Evolutionary conservation across 768 basidiomycete species (phyloP).

Genomic region (Boletus rubroflammeus): DNA sequence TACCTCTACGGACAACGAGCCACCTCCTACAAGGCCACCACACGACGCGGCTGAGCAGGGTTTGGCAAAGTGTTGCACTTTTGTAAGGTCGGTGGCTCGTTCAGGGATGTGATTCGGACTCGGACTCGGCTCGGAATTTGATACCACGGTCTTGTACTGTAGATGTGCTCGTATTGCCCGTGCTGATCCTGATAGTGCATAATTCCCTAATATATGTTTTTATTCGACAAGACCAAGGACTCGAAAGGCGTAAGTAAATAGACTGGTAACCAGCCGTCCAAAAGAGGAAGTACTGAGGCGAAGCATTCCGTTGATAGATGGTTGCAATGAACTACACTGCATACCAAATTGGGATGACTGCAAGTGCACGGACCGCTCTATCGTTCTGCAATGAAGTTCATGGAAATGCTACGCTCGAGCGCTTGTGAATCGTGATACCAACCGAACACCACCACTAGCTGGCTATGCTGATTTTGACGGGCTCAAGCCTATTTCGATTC

Average conservation of each 20-base stretch:
- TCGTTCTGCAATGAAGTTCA: too few relatives aligned
- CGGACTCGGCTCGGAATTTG: neutral
- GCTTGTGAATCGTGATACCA: too few relatives aligned
- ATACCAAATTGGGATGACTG: too few relatives aligned
- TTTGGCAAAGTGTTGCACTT: neutral
- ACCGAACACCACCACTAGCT: neutral
- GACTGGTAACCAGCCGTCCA: too few relatives aligned
- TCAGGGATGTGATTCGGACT: neutral
- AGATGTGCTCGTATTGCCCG: neutral
- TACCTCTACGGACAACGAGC: neutral
- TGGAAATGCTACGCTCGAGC: too few relatives aligned
- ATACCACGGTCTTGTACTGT: neutral
- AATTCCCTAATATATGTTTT: slow-evolving; percentile 7
- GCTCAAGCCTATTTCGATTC: neutral
- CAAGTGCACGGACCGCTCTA: too few relatives aligned
- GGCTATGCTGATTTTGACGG: neutral
- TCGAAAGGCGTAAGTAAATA: too few relatives aligned
- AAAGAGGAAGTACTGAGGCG: too few relatives aligned
- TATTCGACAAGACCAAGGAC: too few relatives aligned
- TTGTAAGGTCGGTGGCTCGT: neutral
- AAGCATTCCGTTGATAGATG: too few relatives aligned
- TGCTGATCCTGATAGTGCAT: slow-evolving; percentile 5
- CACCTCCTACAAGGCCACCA: neutral
- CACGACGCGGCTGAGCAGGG: neutral
- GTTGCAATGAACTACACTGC: too few relatives aligned